Base-by-base conservation (phyloP, 192 early-diverging fungal genomes). In the Lobulomyces angularis region DNA sequence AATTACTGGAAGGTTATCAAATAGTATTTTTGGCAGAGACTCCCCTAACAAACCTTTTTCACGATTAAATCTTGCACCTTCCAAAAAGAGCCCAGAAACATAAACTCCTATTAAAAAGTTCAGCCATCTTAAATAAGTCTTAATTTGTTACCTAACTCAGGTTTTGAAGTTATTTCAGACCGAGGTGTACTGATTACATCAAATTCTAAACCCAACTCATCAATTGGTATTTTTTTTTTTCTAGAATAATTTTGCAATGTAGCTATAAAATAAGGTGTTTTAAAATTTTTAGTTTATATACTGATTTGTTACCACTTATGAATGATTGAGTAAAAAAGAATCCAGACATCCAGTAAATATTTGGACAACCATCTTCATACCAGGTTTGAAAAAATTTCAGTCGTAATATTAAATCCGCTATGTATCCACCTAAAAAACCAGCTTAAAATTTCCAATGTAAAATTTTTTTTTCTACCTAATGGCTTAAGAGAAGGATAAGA, bases 241-340 rank as follows among this genome's bases (percentile, higher is more conserved):
- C 75, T 55, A 8, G 75, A 68, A 44, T 71, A 79, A 53, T 77
- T 77, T 63, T 77, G 74, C 17, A 77, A 58, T 3, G 59, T 68
- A 11, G 72, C 71, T 55, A 2, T 23, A n/a, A 51, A 27, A 8
- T 50, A 23, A 41, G 2, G 52, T 36, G 20, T 46, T 14, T 22
- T 21, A 28, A 46, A 53, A 16, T 16, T 51, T 16, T 17, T 9
- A 1, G 45, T 42, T 6, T 3, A 24, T 20, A 4, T 8, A 34
- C 9, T 9, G 0, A 50, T 36, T 34, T 11, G 11, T 14, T 61
- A 73, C 71, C 71, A 1, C 72, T 79, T 33, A 79, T 76, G 41
- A 79, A 79, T 3, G 75, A 79, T 48, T 75, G 75, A 12, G 75
- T 79, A 45, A 79, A 79, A 44, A 77, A 79, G 52, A 79, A 79